Base-by-base conservation (phyloP, 1,139 yeast species). In the Hansenula lynferdii region DNA sequence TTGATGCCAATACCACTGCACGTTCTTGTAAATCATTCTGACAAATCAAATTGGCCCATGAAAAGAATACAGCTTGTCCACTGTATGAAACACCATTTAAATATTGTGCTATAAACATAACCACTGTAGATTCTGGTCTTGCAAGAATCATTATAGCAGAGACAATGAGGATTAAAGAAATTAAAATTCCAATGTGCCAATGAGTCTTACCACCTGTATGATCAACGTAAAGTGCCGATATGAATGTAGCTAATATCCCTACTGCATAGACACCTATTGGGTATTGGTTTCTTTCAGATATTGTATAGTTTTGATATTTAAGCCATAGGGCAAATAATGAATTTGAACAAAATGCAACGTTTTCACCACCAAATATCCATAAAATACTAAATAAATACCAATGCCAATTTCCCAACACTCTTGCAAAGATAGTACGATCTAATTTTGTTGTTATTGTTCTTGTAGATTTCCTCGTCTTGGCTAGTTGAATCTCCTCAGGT, bases 311-410 rank as follows among this genome's bases (percentile, higher is more conserved):
- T 41, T 59, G 64, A 44, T 67, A 53, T 39, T 64, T 55, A 43
- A 77, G 57, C 73, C 78, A 77, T 27, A 77, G 56, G 3, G 80
- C 70, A 51, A 76, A 71, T 8, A 77, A 60, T 2, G 77, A 60
- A 55, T 76, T 76, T 10, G 76, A 63, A 6, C 72, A 67, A 53
- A 65, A 76, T 17, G 80, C 70, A 47, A 75, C 74, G 53, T 75
- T 76, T 49, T 73, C 77, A 43, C 83, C 83, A n/a, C 78, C 81
- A 36, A 76, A 56, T 1, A 70, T 65, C 80, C 81, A 77, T 10
- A 76, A 65, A 11, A 72, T 50, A 6, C 77, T 69, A 43, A 77
- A 74, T 8, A 70, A 48, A 67, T 74, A 77, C 77, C 78, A 76
- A 49, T 73, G 78, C 82, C 82, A 77, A 39, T 67, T 65, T 3